Percentiles rank a stretch among this genome's conserved stretches.
Evolutionary conservation across 2,329 filamentous ascomycete species (phyloP).

Genomic region (Beauveria sp.): DNA sequence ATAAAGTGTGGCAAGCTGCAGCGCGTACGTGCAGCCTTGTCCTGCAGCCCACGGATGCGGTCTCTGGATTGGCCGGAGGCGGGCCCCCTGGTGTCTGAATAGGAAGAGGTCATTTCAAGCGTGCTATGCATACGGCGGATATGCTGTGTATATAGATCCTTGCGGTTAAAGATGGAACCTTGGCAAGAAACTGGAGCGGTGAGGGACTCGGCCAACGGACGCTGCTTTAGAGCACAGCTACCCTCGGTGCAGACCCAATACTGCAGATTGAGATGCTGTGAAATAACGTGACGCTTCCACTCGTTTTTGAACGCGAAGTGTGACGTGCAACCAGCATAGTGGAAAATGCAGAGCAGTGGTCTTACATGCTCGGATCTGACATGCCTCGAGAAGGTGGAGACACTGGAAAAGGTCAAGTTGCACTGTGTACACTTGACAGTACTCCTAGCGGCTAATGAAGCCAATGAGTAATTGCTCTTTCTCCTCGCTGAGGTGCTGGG

Average conservation of each 20-base stretch:
- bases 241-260: constrained; percentile 53
- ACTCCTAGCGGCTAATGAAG: background rate
- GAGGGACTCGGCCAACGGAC: constrained; percentile 12
- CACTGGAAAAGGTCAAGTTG: too few species aligned
- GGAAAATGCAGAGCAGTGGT: constrained; percentile 70
- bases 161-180: constrained; percentile 70
- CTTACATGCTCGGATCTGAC: constrained; percentile 46
- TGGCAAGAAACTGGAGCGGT: constrained; percentile 33
- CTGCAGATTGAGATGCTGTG: constrained; percentile 67
- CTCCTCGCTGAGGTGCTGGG: too few species aligned
- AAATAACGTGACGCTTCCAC: constrained; percentile 83
- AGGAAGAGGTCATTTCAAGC: constrained; percentile 18
- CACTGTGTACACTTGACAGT: too few species aligned
- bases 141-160: constrained; percentile 87
- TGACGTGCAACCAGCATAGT: constrained; percentile 64
- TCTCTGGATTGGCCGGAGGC: constrained; percentile 37
- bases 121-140: constrained; percentile 75
- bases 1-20: constrained; percentile 55
- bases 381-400: constrained; percentile 37
- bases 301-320: constrained; percentile 73
- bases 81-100: background rate
- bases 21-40: constrained; percentile 49
- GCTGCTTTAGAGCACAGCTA: constrained; percentile 34
- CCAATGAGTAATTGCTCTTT: too few species aligned
- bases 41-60: constrained; percentile 49